A percentile compares a stretch with the other conserved stretches of the same genome.
Evolutionary conservation across 2,329 filamentous ascomycete species (phyloP).

Genomic region (Cryphonectria japonica): DNA sequence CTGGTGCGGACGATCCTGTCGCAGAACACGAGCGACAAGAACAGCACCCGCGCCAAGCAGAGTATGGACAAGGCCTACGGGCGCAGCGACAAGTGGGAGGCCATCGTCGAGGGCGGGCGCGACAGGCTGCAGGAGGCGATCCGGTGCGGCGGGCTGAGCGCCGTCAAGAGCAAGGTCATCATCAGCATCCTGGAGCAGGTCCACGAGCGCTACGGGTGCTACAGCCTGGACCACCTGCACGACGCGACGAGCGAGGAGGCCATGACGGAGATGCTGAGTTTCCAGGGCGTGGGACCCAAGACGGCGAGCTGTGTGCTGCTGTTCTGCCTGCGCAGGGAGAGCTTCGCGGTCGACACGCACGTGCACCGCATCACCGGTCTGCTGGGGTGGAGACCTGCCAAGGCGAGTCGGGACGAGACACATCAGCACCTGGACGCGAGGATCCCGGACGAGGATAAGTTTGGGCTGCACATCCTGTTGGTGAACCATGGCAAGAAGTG

Average conservation of each 20-base stretch:
- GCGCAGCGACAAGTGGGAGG: conserved; percentile 47
- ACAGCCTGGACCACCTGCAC: conserved; percentile 56
- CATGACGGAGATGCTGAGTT: conserved; percentile 54
- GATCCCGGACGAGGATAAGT: conserved; percentile 54
- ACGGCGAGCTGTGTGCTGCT: conserved; percentile 57
- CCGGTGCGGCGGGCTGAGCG: conserved; percentile 70
- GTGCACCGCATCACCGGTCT: conserved; percentile 54
- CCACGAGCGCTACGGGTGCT: conserved; percentile 46
- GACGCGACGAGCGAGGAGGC: conserved; percentile 47
- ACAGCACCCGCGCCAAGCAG: conserved; percentile 64
- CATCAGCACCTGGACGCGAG: conserved; percentile 54
- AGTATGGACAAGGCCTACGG: conserved; percentile 51
- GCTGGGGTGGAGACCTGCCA: conserved; percentile 52
- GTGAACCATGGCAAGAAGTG: conserved; percentile 53
- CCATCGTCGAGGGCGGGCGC: conserved; percentile 45
- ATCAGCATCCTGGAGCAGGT: conserved; percentile 70
- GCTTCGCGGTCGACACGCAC: conserved; percentile 59
- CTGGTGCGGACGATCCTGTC: conserved; percentile 56
- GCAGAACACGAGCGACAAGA: conserved; percentile 56
- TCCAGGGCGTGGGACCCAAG: conserved; percentile 58
- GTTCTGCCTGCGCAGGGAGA: conserved; percentile 52
- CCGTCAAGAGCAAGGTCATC: conserved; percentile 74
- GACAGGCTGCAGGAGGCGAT: conserved; percentile 61
- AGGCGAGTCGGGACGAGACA: conserved; percentile 48
- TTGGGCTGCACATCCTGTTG: conserved; percentile 53